Evolutionary conservation across 2,329 filamentous ascomycete species (phyloP), one percentile per base, ranked within the genome.

Genomic region (Beauveria pseudobassiana): DNA sequence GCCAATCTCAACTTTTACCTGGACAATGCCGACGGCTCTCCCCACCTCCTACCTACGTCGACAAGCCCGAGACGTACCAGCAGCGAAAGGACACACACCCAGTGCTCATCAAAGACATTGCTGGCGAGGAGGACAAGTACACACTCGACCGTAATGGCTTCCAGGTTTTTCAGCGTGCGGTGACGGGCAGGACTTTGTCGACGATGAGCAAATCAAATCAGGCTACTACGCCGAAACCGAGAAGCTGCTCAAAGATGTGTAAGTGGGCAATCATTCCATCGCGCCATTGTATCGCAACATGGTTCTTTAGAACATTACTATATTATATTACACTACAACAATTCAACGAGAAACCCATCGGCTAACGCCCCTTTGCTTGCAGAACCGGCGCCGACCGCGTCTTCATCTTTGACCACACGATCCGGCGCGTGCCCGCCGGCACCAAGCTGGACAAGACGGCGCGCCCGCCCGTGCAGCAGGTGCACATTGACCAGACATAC

Each of bases 201-300:
- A 88, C 65, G 85, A 89, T 57, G 81, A 81, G 1, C 78, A 79
- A 38, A 87, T 93, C 72, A 81, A 85, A 69, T 69, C 76, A 4
- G 76, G 80, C 6, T 93, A 92, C 74, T 93, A 93, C 72, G 82
- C 87, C 0, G 89, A 92, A 70, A 84, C 89, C 3, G 86, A 90
- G 70, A 74, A 84, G 54, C 71, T 91, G 22, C 72, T 92, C 0
- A 87, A 87, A 62, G 81, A 85, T 3, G 80, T 71, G 87, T 69
- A 70, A 65, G 75, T 67, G 12, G 52, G 12, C 51, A 34, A 9
- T 10, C 30, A 34, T 34, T 3, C 14, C 30, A 34, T 34, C 3
- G 30, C 30, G 5, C 30, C 4, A 34, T 34, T 34, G 30, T 3
- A 5, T 34, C 30, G 10, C 30, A 34, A 3, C 1, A 12, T 12